Evolutionary conservation across 2,329 filamentous ascomycete species (phyloP), one percentile per base, ranked within the genome.

Genomic region (Epichloe aotearoae): DNA sequence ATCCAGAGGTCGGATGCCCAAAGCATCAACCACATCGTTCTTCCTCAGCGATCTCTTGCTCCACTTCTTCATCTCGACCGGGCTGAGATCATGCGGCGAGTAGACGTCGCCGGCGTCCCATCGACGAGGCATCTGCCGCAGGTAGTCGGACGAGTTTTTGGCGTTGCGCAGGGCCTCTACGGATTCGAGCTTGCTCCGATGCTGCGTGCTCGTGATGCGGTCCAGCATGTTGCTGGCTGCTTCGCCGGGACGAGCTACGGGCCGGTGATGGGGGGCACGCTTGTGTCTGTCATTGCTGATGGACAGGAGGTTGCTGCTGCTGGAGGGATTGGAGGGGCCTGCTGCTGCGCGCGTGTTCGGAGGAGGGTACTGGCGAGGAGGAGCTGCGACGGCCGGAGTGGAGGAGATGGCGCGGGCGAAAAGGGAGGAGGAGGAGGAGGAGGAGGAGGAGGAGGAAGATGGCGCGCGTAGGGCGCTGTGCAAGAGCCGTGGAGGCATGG

Each of bases 21-120:
- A 66, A 39, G 83, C 71, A 66, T 96, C 89, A 56, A 96, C 81
- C 6, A 86, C 79, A 66, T 98, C 91, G 50, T 64, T 73, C 40
- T 74, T 70, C 51, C 79, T 79, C 54, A 77, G 77, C 51, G 71
- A 67, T 56, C 69, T 69, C 64, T 70, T 74, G 66, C 77, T 82
- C 84, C 86, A 95, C 73, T 95, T 95, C 62, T 70, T 70, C 80
- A 86, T 84, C 76, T 96, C 90, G 37, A 73, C 70, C 23, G 82
- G 75, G 50, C 80, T 84, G 63, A 98, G 67, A 68, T 98, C 93
- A 64, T 90, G 86, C 36, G 93, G 93, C 53, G 89, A 79, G 69
- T 97, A 97, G 49, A 96, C 76, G 64, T 97, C 90, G 58, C 93
- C 93, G 1, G 72, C 61, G 59, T 75, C 73, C 84, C 86, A 97